Percentiles rank a stretch among this genome's conserved stretches.
phyloP scores from a whole-genome alignment of 2,329 filamentous ascomycete genomes.

The Furcasterigmium furcatum region DNA sequence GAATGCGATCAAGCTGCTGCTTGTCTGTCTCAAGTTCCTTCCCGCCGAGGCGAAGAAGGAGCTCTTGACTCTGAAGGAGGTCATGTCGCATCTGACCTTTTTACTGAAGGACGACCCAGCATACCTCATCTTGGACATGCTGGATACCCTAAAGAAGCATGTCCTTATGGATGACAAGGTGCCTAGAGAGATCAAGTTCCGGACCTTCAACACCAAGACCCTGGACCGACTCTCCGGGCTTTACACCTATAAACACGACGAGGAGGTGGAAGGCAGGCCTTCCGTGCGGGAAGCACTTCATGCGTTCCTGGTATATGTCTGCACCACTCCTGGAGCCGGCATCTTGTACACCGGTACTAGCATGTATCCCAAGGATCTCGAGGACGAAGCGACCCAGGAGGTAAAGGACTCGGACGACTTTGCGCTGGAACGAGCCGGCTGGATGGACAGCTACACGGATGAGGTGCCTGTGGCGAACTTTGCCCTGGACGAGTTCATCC shows the following conservation, averaged over 20 bases:
- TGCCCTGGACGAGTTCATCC: conserved; percentile 73
- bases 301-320: conserved; percentile 70
- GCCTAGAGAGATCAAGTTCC: conserved; percentile 69
- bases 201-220: conserved; percentile 71
- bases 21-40: conserved; percentile 76
- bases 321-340: conserved; percentile 70
- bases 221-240: conserved; percentile 70
- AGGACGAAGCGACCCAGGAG: conserved; percentile 37
- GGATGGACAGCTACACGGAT: conserved; percentile 64
- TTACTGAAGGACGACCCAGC: conserved; percentile 76
- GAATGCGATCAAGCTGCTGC: conserved; percentile 76
- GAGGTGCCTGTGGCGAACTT: conserved; percentile 75
- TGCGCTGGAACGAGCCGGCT: conserved; percentile 66
- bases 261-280: conserved; percentile 33
- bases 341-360: conserved; percentile 73
- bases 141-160: conserved; percentile 66
- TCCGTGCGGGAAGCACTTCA: conserved; percentile 69
- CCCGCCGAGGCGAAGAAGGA: conserved; percentile 76
- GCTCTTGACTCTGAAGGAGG: conserved; percentile 74
- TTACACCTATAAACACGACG: conserved; percentile 57
- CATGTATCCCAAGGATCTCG: conserved; percentile 76
- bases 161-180: conserved; percentile 75
- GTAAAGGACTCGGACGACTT: conserved; percentile 49
- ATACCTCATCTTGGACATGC: conserved; percentile 69
- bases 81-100: conserved; percentile 79